These are phyloP conservation scores for Pseudocercospora eumusae DNA, from an alignment of 2,329 filamentous ascomycete species.

Conservation along the genomic window DNA sequence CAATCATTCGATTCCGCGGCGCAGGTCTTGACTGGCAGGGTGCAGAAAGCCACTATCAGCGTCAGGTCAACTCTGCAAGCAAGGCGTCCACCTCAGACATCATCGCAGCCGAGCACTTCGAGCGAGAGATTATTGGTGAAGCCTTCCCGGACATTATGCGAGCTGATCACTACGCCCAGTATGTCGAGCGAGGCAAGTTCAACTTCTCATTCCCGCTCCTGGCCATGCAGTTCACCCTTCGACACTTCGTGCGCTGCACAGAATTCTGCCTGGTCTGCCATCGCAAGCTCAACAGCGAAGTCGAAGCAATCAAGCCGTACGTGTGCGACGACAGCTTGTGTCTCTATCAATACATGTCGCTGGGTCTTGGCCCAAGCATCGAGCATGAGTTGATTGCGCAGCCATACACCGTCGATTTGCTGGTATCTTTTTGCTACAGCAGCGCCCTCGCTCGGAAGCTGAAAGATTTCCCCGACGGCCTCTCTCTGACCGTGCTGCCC, in stretches of 20 bases:
- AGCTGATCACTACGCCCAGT: conserved; percentile 56
- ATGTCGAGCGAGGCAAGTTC: conserved; percentile 32
- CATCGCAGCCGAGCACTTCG: conserved; percentile 45
- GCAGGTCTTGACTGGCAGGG: conserved; percentile 65
- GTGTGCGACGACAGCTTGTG: conserved; percentile 77
- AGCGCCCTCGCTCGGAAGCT: conserved; percentile 52
- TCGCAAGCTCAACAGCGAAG: conserved; percentile 62
- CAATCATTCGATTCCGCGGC: conserved; percentile 61
- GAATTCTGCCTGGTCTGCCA: conserved; percentile 89
- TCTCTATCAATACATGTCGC: conserved; percentile 80
- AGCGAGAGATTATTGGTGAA: conserved; percentile 34
- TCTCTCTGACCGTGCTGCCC: conserved; percentile 56
- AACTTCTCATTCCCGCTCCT: conserved; percentile 57
- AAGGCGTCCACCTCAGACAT: conserved; percentile 13
- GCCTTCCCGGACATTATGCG: conserved; percentile 50
- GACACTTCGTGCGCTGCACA: conserved; percentile 76
- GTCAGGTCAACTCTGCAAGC: conserved; percentile 13
- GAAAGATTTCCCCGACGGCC: conserved; percentile 58
- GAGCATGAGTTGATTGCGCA: conserved; percentile 81
- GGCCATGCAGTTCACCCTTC: conserved; percentile 73
- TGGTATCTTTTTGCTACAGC: conserved; percentile 77
- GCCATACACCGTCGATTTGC: conserved; percentile 79
- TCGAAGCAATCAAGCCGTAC: conserved; percentile 70
- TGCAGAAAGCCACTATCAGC: conserved; percentile 61
- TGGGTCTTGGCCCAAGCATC: conserved; percentile 82